A percentile compares a stretch with the other conserved stretches of the same genome.
Evolutionary conservation across 164 flowering plant species (phyloP).

Genomic region (Akebia trifoliata): DNA sequence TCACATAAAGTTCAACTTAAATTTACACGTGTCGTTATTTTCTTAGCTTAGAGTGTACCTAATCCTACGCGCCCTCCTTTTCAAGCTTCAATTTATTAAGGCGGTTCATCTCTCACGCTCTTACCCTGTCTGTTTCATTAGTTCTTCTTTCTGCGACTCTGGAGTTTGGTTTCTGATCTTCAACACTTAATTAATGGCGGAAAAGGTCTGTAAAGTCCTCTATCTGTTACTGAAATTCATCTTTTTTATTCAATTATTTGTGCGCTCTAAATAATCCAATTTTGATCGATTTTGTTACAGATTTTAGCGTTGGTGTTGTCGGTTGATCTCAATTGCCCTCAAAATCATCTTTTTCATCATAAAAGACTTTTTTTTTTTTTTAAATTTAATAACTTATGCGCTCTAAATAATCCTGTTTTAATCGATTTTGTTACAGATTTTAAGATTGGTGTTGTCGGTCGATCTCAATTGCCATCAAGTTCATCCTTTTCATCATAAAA

Average conservation of each 20-base stretch:
- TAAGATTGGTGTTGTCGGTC: slow-evolving; percentile 11
- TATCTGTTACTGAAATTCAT: not conserved
- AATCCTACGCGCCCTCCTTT: too few species aligned
- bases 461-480: slow-evolving; percentile 9
- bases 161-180: not conserved
- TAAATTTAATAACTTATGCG: not conserved
- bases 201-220: not conserved
- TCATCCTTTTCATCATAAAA: not conserved
- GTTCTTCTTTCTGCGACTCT: too few species aligned
- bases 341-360: not conserved
- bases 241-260: not conserved
- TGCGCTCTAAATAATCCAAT: not conserved
- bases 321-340: slow-evolving; percentile 12
- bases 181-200: not conserved
- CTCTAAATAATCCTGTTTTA: not conserved
- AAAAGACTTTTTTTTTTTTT: too few species aligned
- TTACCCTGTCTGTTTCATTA: too few species aligned
- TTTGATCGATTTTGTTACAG: slow-evolving; percentile 9
- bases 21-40: too few species aligned
- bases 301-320: slow-evolving; percentile 10
- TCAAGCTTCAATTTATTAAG: too few species aligned
- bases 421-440: slow-evolving; percentile 9
- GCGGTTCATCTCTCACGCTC: too few species aligned
- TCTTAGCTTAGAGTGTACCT: too few species aligned
- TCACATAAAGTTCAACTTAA: too few species aligned